phyloP scores from a whole-genome alignment of 768 basidiomycete genomes.

The Chiua virens region DNA sequence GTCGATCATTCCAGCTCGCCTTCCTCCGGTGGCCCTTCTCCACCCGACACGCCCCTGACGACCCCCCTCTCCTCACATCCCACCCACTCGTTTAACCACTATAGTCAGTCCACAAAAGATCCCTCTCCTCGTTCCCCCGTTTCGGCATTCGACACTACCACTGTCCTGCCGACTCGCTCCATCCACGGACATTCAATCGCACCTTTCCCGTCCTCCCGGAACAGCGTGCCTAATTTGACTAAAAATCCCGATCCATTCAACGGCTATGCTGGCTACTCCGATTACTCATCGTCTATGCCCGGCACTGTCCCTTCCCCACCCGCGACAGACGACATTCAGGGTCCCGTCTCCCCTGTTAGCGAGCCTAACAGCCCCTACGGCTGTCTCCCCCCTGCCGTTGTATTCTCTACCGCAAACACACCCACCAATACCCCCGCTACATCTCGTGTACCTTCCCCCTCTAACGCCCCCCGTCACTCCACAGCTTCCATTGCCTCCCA shows the following conservation, averaged over 20 bases:
- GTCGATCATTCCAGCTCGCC: constrained; percentile 56
- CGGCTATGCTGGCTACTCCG: constrained; percentile 64
- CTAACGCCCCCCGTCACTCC: constrained; percentile 20
- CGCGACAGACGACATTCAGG: constrained; percentile 29
- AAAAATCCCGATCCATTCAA: constrained; percentile 60
- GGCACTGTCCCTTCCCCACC: constrained; percentile 45
- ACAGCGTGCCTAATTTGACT: constrained; percentile 28
- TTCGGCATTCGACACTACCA: constrained; percentile 52
- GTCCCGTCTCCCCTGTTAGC: constrained; percentile 28
- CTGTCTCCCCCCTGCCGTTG: constrained; percentile 66
- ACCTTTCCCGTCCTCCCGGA: constrained; percentile 30
- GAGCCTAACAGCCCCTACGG: constrained; percentile 36
- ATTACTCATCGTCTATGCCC: constrained; percentile 64
- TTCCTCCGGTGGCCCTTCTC: constrained; percentile 40
- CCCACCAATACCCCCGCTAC: constrained; percentile 49
- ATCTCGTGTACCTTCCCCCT: constrained; percentile 42
- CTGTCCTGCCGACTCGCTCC: constrained; percentile 51
- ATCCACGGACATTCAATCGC: constrained; percentile 39
- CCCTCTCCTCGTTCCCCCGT: constrained; percentile 35
- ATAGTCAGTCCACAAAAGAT: constrained; percentile 29
- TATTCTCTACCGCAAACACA: constrained; percentile 51
- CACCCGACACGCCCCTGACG: constrained; percentile 45
- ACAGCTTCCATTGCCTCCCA: constrained; percentile 9
- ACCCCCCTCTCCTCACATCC: constrained; percentile 40
- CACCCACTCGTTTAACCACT: constrained; percentile 32